Base-by-base conservation (phyloP, 2,329 filamentous ascomycete species). In the Cytospora schulzeri region DNA sequence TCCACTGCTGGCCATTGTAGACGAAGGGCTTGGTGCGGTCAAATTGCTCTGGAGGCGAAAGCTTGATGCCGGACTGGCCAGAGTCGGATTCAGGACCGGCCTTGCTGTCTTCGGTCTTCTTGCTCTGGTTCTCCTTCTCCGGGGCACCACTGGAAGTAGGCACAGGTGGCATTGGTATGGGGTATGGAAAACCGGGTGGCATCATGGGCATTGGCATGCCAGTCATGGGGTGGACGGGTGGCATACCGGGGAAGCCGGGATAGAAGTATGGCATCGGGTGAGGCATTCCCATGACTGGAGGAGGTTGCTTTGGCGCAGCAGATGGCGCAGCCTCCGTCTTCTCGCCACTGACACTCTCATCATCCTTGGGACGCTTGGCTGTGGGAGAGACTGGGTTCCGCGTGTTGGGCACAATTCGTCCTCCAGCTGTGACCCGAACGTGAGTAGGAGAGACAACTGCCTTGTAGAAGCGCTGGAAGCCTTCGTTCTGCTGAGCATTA, bases 381-480 rank as follows among this genome's bases (percentile, higher is more conserved):
- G 81, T 81, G 3, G 84, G 84, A 11, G 85, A 87, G 6, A 77
- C 76, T 2, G 81, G 77, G 15, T 65, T 65, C 52, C 86, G 81
- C 38, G 81, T 88, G 70, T 89, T 89, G 57, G 86, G 87, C 1
- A 90, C 87, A 69, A 90, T 89, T 45, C 86, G 81, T 51, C 87
- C 87, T 64, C 87, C 86, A 65, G 87, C 87, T 24, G 87, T 90
- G 57, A 90, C 87, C 19, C 87, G 84, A 67, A 89, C 83, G 73
- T 89, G 86, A 17, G 85, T 87, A 9, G 87, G 87, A 38, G 87
- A 90, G 5, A 85, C 81, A n/a, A 89, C 87, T 14, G 87, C 86
- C 71, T 87, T 86, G 76, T 87, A 89, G 71, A 90, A 90, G 60
- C 83, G 80, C 72, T 88, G 83, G 69, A 90, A 90, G n/a, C 87